These are phyloP conservation scores for Linum usitatissimum DNA, from an alignment of 345 rosid species.

Conservation along the genomic window DNA sequence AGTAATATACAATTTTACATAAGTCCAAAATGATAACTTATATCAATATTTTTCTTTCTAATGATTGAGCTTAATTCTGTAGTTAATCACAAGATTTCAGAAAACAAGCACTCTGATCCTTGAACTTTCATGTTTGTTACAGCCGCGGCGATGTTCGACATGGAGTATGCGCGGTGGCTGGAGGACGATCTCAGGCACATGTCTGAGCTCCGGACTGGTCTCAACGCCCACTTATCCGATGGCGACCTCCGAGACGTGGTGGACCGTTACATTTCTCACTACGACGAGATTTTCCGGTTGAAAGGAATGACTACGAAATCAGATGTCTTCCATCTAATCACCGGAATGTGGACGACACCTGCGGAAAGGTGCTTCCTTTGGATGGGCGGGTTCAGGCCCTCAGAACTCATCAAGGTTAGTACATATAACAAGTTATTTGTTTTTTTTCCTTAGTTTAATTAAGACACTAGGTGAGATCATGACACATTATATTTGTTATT, in stretches of 20 bases:
- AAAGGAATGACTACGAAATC: conserved; percentile 59
- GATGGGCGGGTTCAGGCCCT: conserved; percentile 96
- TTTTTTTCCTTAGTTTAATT: no score
- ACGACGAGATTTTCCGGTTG: conserved; percentile 73
- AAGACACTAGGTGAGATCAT: neutral
- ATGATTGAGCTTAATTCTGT: conserved; percentile 2
- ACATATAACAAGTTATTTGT: neutral
- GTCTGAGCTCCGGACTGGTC: conserved; percentile 64
- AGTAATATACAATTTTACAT: neutral
- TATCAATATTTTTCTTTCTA: neutral
- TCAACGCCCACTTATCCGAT: conserved; percentile 69
- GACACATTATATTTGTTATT: neutral
- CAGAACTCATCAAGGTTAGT: conserved; percentile 82
- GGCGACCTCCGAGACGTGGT: conserved; percentile 58
- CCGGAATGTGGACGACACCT: conserved; percentile 82
- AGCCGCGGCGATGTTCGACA: conserved; percentile 88
- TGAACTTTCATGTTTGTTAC: neutral
- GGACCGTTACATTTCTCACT: conserved; percentile 71
- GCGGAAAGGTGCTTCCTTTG: conserved; percentile 96
- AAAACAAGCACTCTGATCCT: neutral
- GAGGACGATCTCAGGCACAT: conserved; percentile 82
- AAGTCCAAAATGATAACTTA: neutral
- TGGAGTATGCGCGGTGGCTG: conserved; percentile 91
- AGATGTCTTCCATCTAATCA: conserved; percentile 77
- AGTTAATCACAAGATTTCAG: no score